These are phyloP conservation scores for Capillidium heterosporum DNA, from an alignment of 371 early-diverging fungal genomes.

Conservation along the genomic window DNA sequence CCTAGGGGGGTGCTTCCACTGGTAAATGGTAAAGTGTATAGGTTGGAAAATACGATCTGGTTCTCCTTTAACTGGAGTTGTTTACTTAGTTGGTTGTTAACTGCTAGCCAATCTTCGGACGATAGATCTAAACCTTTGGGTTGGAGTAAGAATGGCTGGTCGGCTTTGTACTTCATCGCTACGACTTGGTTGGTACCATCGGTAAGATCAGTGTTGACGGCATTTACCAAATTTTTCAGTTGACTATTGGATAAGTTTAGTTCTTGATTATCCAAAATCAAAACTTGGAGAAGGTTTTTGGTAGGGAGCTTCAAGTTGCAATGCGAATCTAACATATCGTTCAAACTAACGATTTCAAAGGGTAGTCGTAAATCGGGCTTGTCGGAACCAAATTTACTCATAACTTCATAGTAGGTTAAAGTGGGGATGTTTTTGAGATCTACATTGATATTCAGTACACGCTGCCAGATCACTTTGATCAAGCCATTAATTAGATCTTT, in stretches of 20 bases:
- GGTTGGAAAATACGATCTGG: too few species aligned
- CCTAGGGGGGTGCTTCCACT: constrained; percentile 21
- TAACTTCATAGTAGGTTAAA: constrained; percentile 68
- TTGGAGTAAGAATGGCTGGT: neutral
- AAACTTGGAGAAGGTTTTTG: neutral
- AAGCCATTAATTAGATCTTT: constrained; percentile 58
- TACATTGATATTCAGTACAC: constrained; percentile 17
- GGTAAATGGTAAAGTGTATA: neutral
- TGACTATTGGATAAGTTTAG: too few species aligned
- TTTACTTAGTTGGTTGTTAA: too few species aligned
- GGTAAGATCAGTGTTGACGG: too few species aligned
- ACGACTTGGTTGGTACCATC: constrained; percentile 12
- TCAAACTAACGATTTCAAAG: neutral
- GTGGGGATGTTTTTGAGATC: constrained; percentile 36
- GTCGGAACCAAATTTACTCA: constrained; percentile 24
- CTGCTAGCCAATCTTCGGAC: constrained; percentile 10
- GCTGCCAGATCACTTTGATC: constrained; percentile 45
- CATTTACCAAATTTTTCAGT: too few species aligned
- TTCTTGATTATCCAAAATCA: too few species aligned
- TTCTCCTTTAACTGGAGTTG: too few species aligned
- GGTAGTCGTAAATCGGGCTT: constrained; percentile 4
- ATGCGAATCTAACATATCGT: neutral
- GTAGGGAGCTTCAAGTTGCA: neutral
- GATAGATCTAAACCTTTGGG: neutral
- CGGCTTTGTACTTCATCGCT: constrained; percentile 18